These are phyloP conservation scores for apple (Malus domestica) DNA, from an alignment of 306 rosid species.

Conservation along the genomic window DNA sequence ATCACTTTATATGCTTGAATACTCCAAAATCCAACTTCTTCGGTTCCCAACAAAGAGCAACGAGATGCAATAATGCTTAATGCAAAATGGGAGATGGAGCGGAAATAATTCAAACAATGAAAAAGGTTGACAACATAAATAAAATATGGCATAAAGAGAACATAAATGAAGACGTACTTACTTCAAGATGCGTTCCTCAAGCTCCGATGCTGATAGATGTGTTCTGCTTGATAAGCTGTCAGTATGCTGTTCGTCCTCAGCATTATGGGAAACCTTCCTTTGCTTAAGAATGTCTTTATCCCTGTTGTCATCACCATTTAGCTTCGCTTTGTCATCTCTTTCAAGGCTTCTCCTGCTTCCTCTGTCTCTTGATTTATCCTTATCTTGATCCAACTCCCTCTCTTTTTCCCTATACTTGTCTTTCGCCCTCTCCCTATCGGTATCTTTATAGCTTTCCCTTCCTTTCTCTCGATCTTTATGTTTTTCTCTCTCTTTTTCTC, in stretches of 20 bases:
- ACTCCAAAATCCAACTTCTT: neutral
- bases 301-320: slow-evolving; percentile 37
- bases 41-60: neutral
- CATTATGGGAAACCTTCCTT: slow-evolving; percentile 26
- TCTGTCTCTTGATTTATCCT: slow-evolving; percentile 55
- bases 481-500: neutral
- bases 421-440: slow-evolving; percentile 29
- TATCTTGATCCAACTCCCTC: slow-evolving; percentile 31
- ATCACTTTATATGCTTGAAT: neutral
- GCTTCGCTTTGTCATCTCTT: slow-evolving; percentile 33
- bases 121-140: neutral
- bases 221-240: slow-evolving; percentile 25
- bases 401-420: slow-evolving; percentile 50
- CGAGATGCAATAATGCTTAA: neutral
- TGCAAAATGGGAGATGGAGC: neutral
- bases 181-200: slow-evolving; percentile 70
- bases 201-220: slow-evolving; percentile 36
- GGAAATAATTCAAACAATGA: neutral
- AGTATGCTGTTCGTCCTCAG: slow-evolving; percentile 29
- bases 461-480: slow-evolving; percentile 13
- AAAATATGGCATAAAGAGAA: neutral
- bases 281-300: slow-evolving; percentile 40
- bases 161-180: slow-evolving; percentile 19
- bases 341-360: slow-evolving; percentile 39
- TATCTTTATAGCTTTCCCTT: slow-evolving; percentile 11